phyloP scores from a whole-genome alignment of 129 eudicot genomes.

The Artemisia argyi region DNA sequence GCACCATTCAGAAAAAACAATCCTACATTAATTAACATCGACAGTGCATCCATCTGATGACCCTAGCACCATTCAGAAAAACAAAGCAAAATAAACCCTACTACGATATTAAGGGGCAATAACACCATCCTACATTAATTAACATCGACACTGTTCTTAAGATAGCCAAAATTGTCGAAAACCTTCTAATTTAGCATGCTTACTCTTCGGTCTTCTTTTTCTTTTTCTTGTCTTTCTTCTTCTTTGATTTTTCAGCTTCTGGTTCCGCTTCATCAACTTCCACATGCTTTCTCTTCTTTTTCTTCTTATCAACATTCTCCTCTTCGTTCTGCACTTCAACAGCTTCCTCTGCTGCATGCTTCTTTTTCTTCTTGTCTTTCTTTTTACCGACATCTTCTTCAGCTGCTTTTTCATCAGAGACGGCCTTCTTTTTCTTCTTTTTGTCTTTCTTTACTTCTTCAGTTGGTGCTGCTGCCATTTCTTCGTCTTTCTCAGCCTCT shows the following conservation, averaged over 20 bases:
- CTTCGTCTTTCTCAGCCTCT: conserved; percentile 40
- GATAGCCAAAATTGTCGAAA: conserved; percentile 16
- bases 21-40: too few relatives aligned
- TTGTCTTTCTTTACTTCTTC: conserved; percentile 53
- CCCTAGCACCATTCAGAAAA: conserved; percentile 9
- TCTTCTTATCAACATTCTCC: conserved; percentile 36
- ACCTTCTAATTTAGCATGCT: neutral
- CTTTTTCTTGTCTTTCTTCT: conserved; percentile 73
- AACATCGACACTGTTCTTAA: neutral
- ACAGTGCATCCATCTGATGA: conserved; percentile 8
- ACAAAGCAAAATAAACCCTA: neutral
- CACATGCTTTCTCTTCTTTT: conserved; percentile 82
- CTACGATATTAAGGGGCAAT: conserved; percentile 6
- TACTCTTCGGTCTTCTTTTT: conserved; percentile 29
- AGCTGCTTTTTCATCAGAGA: conserved; percentile 32
- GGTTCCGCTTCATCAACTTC: conserved; percentile 46
- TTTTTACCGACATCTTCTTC: conserved; percentile 36
- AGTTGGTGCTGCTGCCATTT: conserved; percentile 25
- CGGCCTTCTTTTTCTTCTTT: conserved; percentile 54
- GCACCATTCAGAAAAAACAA: neutral
- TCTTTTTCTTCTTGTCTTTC: conserved; percentile 71
- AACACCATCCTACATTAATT: conserved; percentile 3
- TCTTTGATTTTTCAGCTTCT: conserved; percentile 30
- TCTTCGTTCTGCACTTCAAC: conserved; percentile 13
- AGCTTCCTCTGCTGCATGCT: conserved; percentile 30